These are phyloP conservation scores for Kodamaea derodonti DNA, from an alignment of 1,139 yeast species.

Conservation along the genomic window DNA sequence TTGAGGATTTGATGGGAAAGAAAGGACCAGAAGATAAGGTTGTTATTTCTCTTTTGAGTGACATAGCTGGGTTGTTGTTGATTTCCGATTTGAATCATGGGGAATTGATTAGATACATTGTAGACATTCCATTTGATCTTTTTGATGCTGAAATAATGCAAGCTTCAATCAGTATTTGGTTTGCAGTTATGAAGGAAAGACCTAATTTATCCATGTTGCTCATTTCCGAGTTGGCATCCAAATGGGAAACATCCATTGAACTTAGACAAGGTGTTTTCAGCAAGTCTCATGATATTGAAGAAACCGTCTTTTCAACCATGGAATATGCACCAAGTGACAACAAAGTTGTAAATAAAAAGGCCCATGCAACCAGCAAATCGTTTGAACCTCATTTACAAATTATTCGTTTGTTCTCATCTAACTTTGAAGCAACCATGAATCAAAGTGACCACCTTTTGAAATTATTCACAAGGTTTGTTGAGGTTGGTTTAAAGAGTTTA, in stretches of 20 bases:
- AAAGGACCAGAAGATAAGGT: slow-evolving; percentile 20
- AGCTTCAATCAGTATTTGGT: slow-evolving; percentile 75
- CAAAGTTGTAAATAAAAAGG: slow-evolving; percentile 50
- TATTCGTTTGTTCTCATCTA: slow-evolving; percentile 68
- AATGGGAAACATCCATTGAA: slow-evolving; percentile 67
- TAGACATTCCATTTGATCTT: slow-evolving; percentile 64
- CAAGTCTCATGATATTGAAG: slow-evolving; percentile 50
- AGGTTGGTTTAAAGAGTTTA: slow-evolving; percentile 55
- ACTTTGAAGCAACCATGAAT: slow-evolving; percentile 74
- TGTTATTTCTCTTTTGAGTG: slow-evolving; percentile 45
- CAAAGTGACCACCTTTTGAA: slow-evolving; percentile 71
- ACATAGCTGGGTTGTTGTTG: slow-evolving; percentile 46
- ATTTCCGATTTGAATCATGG: slow-evolving; percentile 44
- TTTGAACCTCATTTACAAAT: slow-evolving; percentile 73
- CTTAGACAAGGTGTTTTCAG: slow-evolving; percentile 64
- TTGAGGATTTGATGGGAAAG: slow-evolving; percentile 7
- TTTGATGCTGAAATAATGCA: slow-evolving; percentile 63
- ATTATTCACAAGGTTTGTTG: slow-evolving; percentile 60
- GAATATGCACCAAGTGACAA: slow-evolving; percentile 86
- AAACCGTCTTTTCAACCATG: slow-evolving; percentile 72
- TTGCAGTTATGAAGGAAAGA: slow-evolving; percentile 67
- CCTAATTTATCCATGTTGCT: slow-evolving; percentile 57
- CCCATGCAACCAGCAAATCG: slow-evolving; percentile 44
- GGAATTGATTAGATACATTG: slow-evolving; percentile 54
- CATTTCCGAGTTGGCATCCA: slow-evolving; percentile 61